Conservation (phyloP, 345 rosid genomes). For the Theobroma cacao region DNA sequence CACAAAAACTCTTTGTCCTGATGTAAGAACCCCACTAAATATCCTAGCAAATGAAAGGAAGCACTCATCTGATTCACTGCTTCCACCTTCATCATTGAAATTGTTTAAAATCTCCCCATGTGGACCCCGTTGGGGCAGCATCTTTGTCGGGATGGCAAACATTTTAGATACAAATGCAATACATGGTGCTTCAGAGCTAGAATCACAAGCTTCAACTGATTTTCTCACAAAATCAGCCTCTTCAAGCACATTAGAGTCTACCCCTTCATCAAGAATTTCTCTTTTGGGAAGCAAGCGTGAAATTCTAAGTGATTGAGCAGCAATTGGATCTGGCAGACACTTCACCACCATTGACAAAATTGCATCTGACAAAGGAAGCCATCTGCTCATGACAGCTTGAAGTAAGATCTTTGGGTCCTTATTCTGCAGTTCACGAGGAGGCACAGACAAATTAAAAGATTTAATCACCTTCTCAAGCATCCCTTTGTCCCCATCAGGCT, state of each 20-base stretch:
- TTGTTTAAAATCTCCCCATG: constrained; percentile 61
- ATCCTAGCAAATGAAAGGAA: constrained; percentile 97
- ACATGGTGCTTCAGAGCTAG: constrained; percentile 59
- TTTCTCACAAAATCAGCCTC: constrained; percentile 75
- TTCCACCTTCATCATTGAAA: constrained; percentile 46
- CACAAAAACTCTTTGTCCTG: constrained; percentile 69
- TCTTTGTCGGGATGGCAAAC: constrained; percentile 82
- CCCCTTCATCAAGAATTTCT: constrained; percentile 39
- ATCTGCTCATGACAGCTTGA: constrained; percentile 81
- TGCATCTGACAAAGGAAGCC: constrained; percentile 92
- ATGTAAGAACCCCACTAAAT: constrained; percentile 74
- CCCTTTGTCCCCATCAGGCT: constrained; percentile 60
- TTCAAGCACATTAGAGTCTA: constrained; percentile 44
- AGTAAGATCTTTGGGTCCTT: constrained; percentile 82
- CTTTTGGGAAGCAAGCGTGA: constrained; percentile 77
- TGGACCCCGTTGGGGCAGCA: constrained; percentile 74
- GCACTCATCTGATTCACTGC: constrained; percentile 72
- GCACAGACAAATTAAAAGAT: constrained; percentile 62
- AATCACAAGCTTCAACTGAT: constrained; percentile 74
- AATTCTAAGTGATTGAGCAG: constrained; percentile 66
- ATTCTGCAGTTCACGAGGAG: constrained; percentile 81
- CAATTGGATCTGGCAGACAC: constrained; percentile 77
- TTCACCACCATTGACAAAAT: constrained; percentile 86
- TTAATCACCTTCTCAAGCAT: constrained; percentile 69
- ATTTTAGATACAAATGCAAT: constrained; percentile 90